Evolutionary conservation across 345 rosid species (phyloP).

Genomic region (Populus pruinosa): DNA sequence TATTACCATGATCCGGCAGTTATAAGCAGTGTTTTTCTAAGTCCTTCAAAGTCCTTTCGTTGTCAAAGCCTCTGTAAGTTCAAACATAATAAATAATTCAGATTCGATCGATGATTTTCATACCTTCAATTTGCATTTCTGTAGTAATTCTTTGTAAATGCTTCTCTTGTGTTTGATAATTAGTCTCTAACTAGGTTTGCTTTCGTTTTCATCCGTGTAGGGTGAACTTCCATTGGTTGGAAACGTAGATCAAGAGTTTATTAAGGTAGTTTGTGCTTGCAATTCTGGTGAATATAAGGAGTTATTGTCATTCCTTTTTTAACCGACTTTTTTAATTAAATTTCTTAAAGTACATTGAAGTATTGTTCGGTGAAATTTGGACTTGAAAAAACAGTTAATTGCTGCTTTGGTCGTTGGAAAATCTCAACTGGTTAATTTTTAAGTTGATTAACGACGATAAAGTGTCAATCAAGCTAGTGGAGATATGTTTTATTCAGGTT

Average conservation of each 20-base stretch:
- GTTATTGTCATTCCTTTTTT: no score
- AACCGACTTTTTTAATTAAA: neutral
- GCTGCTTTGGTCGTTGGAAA: neutral
- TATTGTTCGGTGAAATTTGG: neutral
- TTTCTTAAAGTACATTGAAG: neutral
- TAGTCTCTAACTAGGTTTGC: neutral
- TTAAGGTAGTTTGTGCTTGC: constrained; percentile 44
- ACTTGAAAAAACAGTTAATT: neutral
- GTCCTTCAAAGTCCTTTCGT: constrained; percentile 39
- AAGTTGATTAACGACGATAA: neutral
- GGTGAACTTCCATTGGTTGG: constrained; percentile 83
- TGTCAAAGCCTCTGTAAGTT: constrained; percentile 61
- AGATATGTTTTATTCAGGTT: neutral
- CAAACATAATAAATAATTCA: no score
- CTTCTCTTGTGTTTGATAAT: neutral
- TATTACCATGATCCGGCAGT: no score
- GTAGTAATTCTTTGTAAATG: neutral
- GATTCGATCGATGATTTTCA: neutral
- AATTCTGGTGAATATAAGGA: neutral
- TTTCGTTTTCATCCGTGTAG: constrained; percentile 30
- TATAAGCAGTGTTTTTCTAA: no score
- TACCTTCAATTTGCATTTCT: neutral
- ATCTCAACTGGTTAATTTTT: neutral
- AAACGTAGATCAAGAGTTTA: constrained; percentile 82
- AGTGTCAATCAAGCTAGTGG: neutral